Conservation (phyloP, 75 land plant genomes). For the Chamaecyparis obtusa region DNA sequence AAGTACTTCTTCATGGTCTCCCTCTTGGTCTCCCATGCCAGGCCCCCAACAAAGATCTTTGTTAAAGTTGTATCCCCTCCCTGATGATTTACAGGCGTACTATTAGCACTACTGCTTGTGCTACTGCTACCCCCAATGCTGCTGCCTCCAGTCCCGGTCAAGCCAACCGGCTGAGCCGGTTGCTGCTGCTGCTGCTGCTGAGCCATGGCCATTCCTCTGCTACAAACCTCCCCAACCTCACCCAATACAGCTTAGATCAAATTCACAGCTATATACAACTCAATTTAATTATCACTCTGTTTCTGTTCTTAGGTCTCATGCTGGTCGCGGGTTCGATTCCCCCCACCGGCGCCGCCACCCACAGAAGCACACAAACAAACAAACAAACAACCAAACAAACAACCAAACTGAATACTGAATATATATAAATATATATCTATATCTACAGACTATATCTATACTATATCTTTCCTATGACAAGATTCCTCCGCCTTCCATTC, state of each 20-base stretch:
- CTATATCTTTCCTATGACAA: background rate
- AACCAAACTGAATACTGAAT: background rate
- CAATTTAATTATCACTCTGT: background rate
- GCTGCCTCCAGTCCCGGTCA: background rate
- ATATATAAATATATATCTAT: background rate
- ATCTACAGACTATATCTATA: background rate
- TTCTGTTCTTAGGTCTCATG: background rate
- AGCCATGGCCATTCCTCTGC: constrained; percentile 16
- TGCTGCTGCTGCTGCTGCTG: background rate
- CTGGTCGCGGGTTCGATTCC: constrained; percentile 1
- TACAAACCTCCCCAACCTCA: background rate
- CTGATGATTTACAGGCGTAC: constrained; percentile 11
- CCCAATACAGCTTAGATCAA: background rate
- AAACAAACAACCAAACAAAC: constrained; percentile 3
- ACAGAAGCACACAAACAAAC: background rate
- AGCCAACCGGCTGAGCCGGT: background rate
- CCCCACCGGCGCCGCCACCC: background rate
- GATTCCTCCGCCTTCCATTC: background rate
- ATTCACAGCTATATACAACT: background rate
- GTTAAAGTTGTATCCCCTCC: constrained; percentile 83
- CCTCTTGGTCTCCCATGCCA: constrained; percentile 92
- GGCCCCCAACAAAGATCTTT: constrained; percentile 87
- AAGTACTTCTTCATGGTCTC: constrained; percentile 91
- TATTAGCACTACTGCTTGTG: constrained; percentile 10
- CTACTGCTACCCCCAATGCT: constrained; percentile 14